Base-by-base conservation (phyloP, 2,329 filamentous ascomycete species). In the Pyricularia pennisetigena region DNA sequence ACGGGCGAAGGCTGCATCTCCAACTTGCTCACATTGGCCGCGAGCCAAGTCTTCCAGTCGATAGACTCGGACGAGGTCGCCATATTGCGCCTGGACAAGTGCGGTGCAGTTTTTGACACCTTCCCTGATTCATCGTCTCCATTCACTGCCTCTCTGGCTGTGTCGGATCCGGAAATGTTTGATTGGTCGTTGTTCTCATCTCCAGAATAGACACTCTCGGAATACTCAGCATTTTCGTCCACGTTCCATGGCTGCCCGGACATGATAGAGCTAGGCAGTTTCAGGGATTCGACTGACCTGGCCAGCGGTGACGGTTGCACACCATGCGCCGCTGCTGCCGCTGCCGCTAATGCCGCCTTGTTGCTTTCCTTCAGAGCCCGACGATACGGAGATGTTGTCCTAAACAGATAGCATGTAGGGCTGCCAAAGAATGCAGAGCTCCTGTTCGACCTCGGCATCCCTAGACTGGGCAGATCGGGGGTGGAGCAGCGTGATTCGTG, bases 31-130 rank as follows among this genome's bases (percentile, higher is more conserved):
- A 83, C 79, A 61, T 86, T 82, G 2, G 82, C 79, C 9, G 83
- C 84, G 57, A 86, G 79, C 81, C 81, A 84, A 0, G 77, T 81
- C 74, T 85, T 86, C 85, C 84, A 86, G 69, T 86, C 84, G 2
- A 72, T 71, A 0, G 78, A 80, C 23, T 73, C 71, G 5, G 78
- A 78, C 35, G 74, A 76, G n/a, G 72, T 71, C 2, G 71, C 20
- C 41, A 54, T n/a, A n/a, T 54, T 54, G 41, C 41, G 41, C 41
- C 41, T 54, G 20, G 20, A 54, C 41, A 54, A 8, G 6, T n/a
- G 16, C 20, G 41, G 41, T 54, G 20, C 16, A n/a, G 10, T 54
- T 54, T 54, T n/a, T 20, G 20, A 7, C 2, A n/a, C 41, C 41
- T 54, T 7, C 4, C 16, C 14, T 9, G 41, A 54, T 54, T n/a